These are phyloP conservation scores for Capsaspora owczarzaki DNA, from an alignment of 78 protist species.

Conservation along the genomic window DNA sequence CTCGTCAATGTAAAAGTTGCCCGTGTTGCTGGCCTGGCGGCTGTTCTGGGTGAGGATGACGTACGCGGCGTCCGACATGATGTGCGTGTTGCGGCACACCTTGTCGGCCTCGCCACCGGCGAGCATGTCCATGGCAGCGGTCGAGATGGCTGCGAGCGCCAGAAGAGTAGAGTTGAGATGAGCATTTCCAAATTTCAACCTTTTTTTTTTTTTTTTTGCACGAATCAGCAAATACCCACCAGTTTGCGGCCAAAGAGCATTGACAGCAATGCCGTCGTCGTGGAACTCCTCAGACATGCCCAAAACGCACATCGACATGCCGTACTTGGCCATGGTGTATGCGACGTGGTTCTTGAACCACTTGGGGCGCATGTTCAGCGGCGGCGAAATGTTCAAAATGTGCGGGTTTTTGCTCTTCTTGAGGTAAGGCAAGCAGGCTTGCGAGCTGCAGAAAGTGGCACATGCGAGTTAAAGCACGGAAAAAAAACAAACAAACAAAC, in stretches of 20 bases:
- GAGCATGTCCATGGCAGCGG: constrained; percentile 68
- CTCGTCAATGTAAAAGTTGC: neutral
- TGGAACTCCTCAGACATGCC: constrained; percentile 64
- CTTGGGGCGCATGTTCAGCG: constrained; percentile 56
- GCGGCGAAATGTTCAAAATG: constrained; percentile 67
- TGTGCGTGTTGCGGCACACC: constrained; percentile 35
- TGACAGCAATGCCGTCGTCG: constrained; percentile 33
- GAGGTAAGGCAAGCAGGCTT: constrained; percentile 63
- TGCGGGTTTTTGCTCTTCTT: constrained; percentile 33
- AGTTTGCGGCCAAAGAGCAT: constrained; percentile 69
- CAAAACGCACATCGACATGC: constrained; percentile 71
- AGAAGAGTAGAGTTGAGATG: no score
- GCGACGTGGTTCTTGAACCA: constrained; percentile 73
- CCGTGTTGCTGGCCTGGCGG: neutral
- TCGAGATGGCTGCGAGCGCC: constrained; percentile 36
- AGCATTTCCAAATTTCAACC: no score
- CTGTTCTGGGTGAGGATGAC: constrained; percentile 44
- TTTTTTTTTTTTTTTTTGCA: no score
- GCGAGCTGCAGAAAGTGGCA: neutral
- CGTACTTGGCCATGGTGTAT: constrained; percentile 77
- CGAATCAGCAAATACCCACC: no score
- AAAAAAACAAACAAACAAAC: neutral
- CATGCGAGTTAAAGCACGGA: neutral
- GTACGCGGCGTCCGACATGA: constrained; percentile 65
- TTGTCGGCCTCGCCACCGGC: constrained; percentile 6